phyloP scores from a whole-genome alignment of 257 asterid species.

The Gentiana straminea region DNA sequence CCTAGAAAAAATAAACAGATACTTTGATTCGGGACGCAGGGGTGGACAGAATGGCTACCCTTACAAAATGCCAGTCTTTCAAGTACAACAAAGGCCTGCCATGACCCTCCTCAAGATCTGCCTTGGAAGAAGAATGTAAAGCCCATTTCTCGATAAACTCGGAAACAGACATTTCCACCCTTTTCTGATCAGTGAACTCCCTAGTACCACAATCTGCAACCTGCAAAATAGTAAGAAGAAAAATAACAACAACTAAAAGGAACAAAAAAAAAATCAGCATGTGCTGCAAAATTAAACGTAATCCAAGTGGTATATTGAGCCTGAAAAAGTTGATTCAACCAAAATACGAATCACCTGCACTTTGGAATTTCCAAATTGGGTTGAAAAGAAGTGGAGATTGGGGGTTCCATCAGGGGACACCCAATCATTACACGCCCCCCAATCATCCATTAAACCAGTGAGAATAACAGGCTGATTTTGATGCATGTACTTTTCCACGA shows the following conservation, averaged over 20 bases:
- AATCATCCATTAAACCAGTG: conserved; percentile 74
- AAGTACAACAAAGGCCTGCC: conserved; percentile 46
- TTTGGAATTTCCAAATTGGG: conserved; percentile 56
- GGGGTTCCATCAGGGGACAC: conserved; percentile 55
- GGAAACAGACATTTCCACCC: conserved; percentile 72
- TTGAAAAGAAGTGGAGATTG: conserved; percentile 50
- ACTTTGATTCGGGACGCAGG: too few species aligned
- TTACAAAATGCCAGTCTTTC: conserved; percentile 98
- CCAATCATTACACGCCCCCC: conserved; percentile 86
- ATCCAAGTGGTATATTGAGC: not conserved
- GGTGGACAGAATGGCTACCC: conserved; percentile 25
- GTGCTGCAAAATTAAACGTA: not conserved
- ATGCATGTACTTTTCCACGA: conserved; percentile 39
- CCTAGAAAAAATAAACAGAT: too few species aligned
- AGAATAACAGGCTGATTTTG: conserved; percentile 69
- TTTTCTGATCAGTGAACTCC: conserved; percentile 80
- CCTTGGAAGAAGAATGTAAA: conserved; percentile 9
- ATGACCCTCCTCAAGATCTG: conserved; percentile 17
- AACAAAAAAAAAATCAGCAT: too few species aligned
- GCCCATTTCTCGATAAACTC: conserved; percentile 59
- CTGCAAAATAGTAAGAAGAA: conserved; percentile 18
- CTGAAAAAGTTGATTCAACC: not conserved
- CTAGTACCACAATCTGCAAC: conserved; percentile 80
- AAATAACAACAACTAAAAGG: not conserved
- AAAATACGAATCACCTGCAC: conserved; percentile 45